phyloP scores from a whole-genome alignment of 495 filamentous ascomycete species.

The Penicillium odoratum region DNA sequence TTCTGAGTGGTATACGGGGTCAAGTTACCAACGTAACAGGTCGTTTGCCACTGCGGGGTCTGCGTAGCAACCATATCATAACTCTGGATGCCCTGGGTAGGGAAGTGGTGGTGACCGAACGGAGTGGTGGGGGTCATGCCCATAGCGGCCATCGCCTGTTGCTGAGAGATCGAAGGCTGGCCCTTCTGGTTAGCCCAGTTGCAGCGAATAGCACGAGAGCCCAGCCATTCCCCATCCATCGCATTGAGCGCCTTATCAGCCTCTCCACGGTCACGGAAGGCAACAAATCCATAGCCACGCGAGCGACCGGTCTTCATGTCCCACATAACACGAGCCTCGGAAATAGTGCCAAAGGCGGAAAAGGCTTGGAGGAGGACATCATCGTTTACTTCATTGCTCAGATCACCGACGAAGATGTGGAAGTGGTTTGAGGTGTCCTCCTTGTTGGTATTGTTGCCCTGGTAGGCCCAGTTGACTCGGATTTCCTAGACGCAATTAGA shows the following conservation, averaged over 20 bases:
- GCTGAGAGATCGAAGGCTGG: slow-evolving; percentile 95
- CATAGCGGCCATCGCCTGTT: slow-evolving; percentile 95
- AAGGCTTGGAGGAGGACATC: slow-evolving; percentile 94
- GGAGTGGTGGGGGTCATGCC: slow-evolving; percentile 98
- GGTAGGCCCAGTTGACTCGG: slow-evolving; percentile 99
- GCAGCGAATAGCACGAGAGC: slow-evolving; percentile 96
- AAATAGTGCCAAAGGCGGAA: slow-evolving; percentile 92
- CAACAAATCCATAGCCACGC: slow-evolving; percentile 96
- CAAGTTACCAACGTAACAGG: slow-evolving; percentile 96
- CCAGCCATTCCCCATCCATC: slow-evolving; percentile 99
- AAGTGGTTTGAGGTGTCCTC: slow-evolving; percentile 99
- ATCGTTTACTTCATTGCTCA: slow-evolving; percentile 99
- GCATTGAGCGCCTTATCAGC: slow-evolving; percentile 94
- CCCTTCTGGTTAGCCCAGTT: slow-evolving; percentile 99
- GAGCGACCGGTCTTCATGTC: slow-evolving; percentile 99
- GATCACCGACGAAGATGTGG: slow-evolving; percentile 97
- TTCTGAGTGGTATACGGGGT: slow-evolving; percentile 97
- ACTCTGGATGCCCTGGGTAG: slow-evolving; percentile 92
- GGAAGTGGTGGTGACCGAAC: slow-evolving; percentile 97
- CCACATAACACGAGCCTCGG: slow-evolving; percentile 99
- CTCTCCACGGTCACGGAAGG: slow-evolving; percentile 90
- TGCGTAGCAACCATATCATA: slow-evolving; percentile 97
- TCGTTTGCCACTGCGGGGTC: slow-evolving; percentile 99
- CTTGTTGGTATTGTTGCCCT: slow-evolving; percentile 91
- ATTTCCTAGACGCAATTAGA: slow-evolving; percentile 70